Base-by-base conservation (phyloP, 495 filamentous ascomycete genomes). In the Hypoxylon subgilvum region DNA sequence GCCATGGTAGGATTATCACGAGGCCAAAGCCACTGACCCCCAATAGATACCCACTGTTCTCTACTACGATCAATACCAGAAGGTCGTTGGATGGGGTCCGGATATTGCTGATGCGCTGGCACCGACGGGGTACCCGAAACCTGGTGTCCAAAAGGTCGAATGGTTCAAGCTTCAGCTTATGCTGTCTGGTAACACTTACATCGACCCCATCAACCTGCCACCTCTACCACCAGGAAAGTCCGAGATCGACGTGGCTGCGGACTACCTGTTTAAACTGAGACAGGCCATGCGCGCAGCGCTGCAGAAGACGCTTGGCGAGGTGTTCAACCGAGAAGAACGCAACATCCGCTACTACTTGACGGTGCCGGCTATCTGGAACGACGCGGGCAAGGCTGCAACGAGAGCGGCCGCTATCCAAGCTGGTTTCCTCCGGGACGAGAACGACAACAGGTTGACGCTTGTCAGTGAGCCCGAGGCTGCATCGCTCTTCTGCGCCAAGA, bases 121-220 rank as follows among this genome's bases (percentile, higher is more conserved):
- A 36, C 86, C 86, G 21, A 88, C 86, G 23, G 86, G 86, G 43
- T 88, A 88, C 69, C 86, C 86, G 46, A 89, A 88, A 74, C 84
- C 84, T 6, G 86, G 86, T 53, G 86, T 89, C 53, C 86, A 89
- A 65, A 89, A 88, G 73, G 86, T 89, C 6, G 86, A 89, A 63
- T 89, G 86, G 86, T 88, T 89, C 78, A 89, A 89, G 75, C 79
- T 88, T 17, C 86, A 89, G 74, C 78, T 89, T 36, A 89, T 89
- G 86, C 74, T 89, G 47, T 88, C 85, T 16, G 86, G 86, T 52
- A 89, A 89, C 76, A 89, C 86, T 4, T 89, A 89, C 68, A 89
- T 89, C 63, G 86, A 89, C 62, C 86, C 86, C 44, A 89, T 89
- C 72, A 89, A 89, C 78, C 78, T 89, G 49, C 86, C 86, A 10